Percentiles rank a stretch among this genome's conserved stretches.
These are phyloP conservation scores for Hyaloscypha bicolor DNA, from an alignment of 495 filamentous ascomycete species.

Conservation along the genomic window DNA sequence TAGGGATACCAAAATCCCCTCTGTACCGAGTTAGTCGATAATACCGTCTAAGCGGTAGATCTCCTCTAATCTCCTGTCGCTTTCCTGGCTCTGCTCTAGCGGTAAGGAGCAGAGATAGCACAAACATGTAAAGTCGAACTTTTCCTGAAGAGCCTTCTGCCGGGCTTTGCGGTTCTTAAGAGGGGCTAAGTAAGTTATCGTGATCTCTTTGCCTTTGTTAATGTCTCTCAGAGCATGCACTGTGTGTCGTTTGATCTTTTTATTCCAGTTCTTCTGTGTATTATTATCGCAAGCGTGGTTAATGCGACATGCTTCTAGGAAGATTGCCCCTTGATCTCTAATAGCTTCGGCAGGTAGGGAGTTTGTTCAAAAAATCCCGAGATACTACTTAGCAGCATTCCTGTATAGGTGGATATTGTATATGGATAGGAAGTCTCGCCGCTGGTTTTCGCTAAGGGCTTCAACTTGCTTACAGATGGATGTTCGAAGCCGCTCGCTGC, in stretches of 20 bases:
- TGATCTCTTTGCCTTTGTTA: constrained; percentile 40
- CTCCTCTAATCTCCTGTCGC: constrained; percentile 33
- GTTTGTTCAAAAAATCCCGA: constrained; percentile 39
- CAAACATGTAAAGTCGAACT: constrained; percentile 39
- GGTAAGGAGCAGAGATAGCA: constrained; percentile 39
- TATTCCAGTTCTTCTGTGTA: constrained; percentile 40
- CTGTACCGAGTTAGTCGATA: constrained; percentile 22
- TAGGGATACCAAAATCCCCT: constrained; percentile 19
- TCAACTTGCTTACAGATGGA: constrained; percentile 28
- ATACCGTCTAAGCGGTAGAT: constrained; percentile 29
- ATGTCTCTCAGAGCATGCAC: constrained; percentile 40
- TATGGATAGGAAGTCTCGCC: constrained; percentile 33
- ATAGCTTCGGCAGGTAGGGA: constrained; percentile 31
- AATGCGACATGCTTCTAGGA: constrained; percentile 40
- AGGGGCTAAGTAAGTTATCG: constrained; percentile 36
- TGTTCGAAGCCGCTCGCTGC: constrained; percentile 12
- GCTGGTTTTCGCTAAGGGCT: constrained; percentile 25
- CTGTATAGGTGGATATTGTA: constrained; percentile 26
- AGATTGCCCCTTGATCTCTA: constrained; percentile 28
- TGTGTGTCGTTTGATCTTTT: constrained; percentile 34
- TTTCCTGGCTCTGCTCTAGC: constrained; percentile 31
- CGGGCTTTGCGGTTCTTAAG: constrained; percentile 25
- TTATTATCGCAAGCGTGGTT: constrained; percentile 44
- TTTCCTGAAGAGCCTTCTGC: constrained; percentile 29
- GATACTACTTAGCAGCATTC: constrained; percentile 22